Evolutionary conservation across 1,284 basidiomycete genomes (phyloP).

Genomic region (Takashimella tepidaria): DNA sequence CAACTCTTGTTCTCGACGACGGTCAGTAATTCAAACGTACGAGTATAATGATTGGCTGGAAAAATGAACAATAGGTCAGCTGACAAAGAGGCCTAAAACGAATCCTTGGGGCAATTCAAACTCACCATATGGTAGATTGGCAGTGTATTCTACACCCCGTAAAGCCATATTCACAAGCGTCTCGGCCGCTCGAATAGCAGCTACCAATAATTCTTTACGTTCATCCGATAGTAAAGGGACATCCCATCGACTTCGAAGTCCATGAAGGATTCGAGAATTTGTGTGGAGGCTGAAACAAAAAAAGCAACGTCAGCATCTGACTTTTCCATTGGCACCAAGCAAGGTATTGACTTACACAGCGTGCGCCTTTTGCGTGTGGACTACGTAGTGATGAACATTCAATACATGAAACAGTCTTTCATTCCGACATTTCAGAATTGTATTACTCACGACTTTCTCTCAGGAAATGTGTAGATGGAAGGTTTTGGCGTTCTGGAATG

Average conservation of each 20-base stretch:
- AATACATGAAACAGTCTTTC: too few relatives aligned
- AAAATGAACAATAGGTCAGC: background rate
- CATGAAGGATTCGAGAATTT: conserved; percentile 32
- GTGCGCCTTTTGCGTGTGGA: conserved; percentile 16
- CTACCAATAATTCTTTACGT: conserved; percentile 17
- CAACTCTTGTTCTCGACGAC: too few relatives aligned
- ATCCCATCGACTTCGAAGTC: conserved; percentile 25
- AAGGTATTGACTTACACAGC: conserved; percentile 3
- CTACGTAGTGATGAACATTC: conserved; percentile 7
- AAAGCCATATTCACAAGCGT: conserved; percentile 26
- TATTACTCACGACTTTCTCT: conserved; percentile 9
- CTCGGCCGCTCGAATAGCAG: conserved; percentile 25
- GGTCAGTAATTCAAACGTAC: conserved; percentile 5
- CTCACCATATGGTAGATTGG: conserved; percentile 25
- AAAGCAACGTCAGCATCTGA: too few relatives aligned
- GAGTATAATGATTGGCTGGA: conserved; percentile 29
- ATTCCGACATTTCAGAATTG: too few relatives aligned
- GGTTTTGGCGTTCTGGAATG: background rate
- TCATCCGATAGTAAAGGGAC: conserved; percentile 22
- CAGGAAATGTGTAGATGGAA: conserved; percentile 8
- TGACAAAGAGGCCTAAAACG: background rate
- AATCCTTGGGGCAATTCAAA: too few relatives aligned
- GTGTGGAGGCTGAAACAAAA: conserved; percentile 20
- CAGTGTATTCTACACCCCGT: conserved; percentile 24
- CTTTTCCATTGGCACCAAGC: background rate